phyloP scores from a whole-genome alignment of 176 grass and related monocot genomes.

The Juncus inflexus region DNA sequence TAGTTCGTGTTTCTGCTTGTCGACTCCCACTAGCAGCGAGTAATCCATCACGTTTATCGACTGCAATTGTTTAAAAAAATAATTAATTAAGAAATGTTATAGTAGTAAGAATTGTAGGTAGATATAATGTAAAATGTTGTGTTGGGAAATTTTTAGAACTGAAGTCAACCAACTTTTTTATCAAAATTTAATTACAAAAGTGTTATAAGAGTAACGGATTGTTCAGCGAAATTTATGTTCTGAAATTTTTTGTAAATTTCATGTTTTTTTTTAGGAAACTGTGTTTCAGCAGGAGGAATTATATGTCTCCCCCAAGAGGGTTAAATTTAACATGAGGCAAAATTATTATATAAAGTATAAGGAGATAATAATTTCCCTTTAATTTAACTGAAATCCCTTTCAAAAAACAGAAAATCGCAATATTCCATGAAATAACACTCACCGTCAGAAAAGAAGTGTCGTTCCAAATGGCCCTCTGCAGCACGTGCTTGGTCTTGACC shows the following conservation, averaged over 20 bases:
- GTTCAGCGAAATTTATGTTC: background rate
- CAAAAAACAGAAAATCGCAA: constrained; percentile 7
- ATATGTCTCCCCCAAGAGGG: background rate
- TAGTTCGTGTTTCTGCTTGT: constrained; percentile 67
- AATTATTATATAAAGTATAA: background rate
- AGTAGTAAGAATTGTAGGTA: background rate
- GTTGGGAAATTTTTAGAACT: too few relatives aligned
- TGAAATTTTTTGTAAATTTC: too few relatives aligned
- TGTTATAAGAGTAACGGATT: background rate
- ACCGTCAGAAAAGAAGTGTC: constrained; percentile 94
- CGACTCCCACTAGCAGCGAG: constrained; percentile 88
- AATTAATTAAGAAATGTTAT: background rate
- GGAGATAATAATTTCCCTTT: too few relatives aligned
- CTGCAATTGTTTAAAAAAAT: constrained; percentile 33
- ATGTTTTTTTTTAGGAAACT: too few relatives aligned
- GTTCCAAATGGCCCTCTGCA: constrained; percentile 97
- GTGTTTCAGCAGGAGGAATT: background rate
- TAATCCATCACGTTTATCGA: constrained; percentile 92
- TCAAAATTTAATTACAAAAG: background rate
- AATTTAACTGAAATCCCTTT: too few relatives aligned
- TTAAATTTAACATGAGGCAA: background rate
- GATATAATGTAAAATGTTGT: too few relatives aligned
- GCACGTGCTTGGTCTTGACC: constrained; percentile 82
- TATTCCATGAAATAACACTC: constrained; percentile 31
- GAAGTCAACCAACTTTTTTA: background rate